These are phyloP conservation scores for Pinus albicaulis DNA, from an alignment of 75 land plant genomes.

Conservation along the genomic window DNA sequence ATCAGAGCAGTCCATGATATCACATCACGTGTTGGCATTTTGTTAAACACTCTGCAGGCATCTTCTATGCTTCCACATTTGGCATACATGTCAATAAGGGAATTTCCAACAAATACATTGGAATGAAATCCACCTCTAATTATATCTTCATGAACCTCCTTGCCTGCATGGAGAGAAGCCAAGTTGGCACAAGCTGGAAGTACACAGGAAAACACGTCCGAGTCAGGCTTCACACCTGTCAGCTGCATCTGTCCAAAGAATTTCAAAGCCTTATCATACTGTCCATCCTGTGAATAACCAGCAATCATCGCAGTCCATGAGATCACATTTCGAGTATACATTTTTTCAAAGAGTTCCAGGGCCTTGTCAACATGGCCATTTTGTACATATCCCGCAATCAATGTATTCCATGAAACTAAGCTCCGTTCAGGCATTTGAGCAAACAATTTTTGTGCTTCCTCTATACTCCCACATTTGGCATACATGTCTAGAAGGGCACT, in stretches of 20 bases:
- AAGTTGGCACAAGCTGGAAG: slow-evolving; percentile 6
- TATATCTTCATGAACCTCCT: slow-evolving; percentile 1
- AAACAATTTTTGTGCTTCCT: slow-evolving; percentile 44
- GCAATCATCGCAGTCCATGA: slow-evolving; percentile 5
- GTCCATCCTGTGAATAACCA: neutral
- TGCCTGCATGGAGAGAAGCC: neutral
- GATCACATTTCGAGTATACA: neutral
- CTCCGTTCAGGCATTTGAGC: slow-evolving; percentile 14
- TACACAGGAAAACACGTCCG: neutral
- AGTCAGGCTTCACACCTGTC: neutral
- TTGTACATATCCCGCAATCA: too few relatives aligned
- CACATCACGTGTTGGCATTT: slow-evolving; percentile 4
- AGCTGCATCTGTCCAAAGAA: neutral
- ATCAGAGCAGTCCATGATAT: slow-evolving; percentile 15
- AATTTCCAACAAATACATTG: neutral
- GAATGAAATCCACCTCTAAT: slow-evolving; percentile 6
- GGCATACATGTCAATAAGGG: slow-evolving; percentile 14
- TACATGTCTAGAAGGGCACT: slow-evolving; percentile 65
- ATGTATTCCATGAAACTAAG: too few relatives aligned
- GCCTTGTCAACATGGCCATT: neutral
- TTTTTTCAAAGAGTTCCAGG: neutral
- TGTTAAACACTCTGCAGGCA: slow-evolving; percentile 6
- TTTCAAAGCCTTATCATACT: neutral
- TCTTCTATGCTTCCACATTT: slow-evolving; percentile 10
- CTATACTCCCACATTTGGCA: slow-evolving; percentile 61